These are phyloP conservation scores for Debaryomyces fabryi DNA, from an alignment of 1,139 yeast species.

Conservation along the genomic window DNA sequence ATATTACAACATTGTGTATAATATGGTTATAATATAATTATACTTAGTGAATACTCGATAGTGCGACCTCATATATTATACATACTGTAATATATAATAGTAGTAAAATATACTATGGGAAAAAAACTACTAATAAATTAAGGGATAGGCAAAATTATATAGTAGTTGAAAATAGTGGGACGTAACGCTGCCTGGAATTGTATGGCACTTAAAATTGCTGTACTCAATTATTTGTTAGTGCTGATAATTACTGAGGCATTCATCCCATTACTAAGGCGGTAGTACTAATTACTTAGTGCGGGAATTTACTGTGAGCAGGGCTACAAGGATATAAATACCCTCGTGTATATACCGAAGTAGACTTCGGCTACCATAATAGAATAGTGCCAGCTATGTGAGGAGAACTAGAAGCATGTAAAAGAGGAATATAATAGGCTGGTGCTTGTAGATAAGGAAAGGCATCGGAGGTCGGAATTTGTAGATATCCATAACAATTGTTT, in stretches of 20 bases:
- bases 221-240: constrained; percentile 23
- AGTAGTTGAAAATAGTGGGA: constrained; percentile 5
- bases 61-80: constrained; percentile 7
- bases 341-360: constrained; percentile 1
- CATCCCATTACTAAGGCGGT: constrained; percentile 6
- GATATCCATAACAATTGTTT: background rate
- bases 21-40: background rate
- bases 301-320: constrained; percentile 11
- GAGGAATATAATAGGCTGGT: background rate
- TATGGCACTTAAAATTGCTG: constrained; percentile 13
- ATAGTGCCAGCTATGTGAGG: background rate
- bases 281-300: constrained; percentile 10
- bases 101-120: constrained; percentile 6
- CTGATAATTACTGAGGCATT: constrained; percentile 13
- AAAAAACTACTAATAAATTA: constrained; percentile 4
- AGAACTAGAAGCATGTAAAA: background rate
- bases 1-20: background rate
- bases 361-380: background rate
- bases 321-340: background rate
- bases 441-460: background rate
- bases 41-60: background rate
- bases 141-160: constrained; percentile 8
- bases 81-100: constrained; percentile 5
- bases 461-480: background rate
- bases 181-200: constrained; percentile 7